Base-by-base conservation (phyloP, 257 asterid species). In the Handroanthus guayacan region DNA sequence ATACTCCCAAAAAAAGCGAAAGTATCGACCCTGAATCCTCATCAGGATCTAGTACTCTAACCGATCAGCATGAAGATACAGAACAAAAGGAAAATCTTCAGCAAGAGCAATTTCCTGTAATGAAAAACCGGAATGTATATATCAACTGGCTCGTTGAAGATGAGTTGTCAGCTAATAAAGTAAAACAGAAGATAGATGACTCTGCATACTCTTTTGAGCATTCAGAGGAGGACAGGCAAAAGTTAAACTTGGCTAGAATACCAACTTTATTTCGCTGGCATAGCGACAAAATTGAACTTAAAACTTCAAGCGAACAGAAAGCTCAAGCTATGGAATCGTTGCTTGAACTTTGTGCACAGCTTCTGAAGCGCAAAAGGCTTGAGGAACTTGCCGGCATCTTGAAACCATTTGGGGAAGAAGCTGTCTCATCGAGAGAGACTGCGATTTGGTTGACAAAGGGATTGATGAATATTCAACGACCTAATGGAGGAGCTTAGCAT, bases 391-490 rank as follows among this genome's bases (percentile, higher is more conserved):
- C 91, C 0, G 98, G 97, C 7, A 88, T 93, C 54, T 71, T 93
- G 71, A 87, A 84, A 58, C 96, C 98, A 16, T 87, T 93, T 13
- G 98, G 91, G 17, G 93, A 89, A n/a, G 95, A 89, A 73, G 91
- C 85, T 34, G 95, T 84, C 45, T 93, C 95, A 3, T 93, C 97
- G 5, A 93, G 95, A 90, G 98, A 93, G 78, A 93, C 98, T 47
- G 92, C 98, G 2, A 93, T 93, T 38, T 93, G 98, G 98, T 77
- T 93, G 79, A 88, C 98, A 1, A 91, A 93, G 63, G 98, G 97
- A 25, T 77, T 88, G 74, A 85, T 89, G 79, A 87, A 91, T 64
- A 89, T 93, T 69, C 95, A 91, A 47, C 83, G 77, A 69, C 80
- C 75, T 37, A 74, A 75, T 62, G 74, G 67, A 56, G 82, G 72